phyloP scores from a whole-genome alignment of 192 early-diverging fungal genomes.

The Gaertneriomyces sp. region DNA sequence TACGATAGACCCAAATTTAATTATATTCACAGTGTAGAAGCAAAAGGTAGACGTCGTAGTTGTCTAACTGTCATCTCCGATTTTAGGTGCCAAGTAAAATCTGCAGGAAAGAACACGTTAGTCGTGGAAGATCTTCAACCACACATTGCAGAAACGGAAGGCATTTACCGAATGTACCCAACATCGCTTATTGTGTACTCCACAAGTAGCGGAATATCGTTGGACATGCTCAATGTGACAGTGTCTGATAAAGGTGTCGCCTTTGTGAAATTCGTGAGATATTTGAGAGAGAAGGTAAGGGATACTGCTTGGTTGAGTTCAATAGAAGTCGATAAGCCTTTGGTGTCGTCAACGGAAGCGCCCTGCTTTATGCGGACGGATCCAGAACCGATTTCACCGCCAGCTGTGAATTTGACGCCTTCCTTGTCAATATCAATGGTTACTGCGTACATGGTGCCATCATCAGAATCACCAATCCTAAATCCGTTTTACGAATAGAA shows the following conservation, averaged over 20 bases:
- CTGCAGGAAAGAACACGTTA: slow-evolving; percentile 16
- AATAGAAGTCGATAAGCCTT: slow-evolving; percentile 60
- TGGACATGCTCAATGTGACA: slow-evolving; percentile 78
- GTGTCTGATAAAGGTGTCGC: slow-evolving; percentile 75
- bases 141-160: neutral
- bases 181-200: slow-evolving; percentile 88
- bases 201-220: slow-evolving; percentile 87
- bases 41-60: too few relatives aligned
- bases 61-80: slow-evolving; percentile 52
- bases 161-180: slow-evolving; percentile 79
- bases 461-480: neutral
- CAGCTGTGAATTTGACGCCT: slow-evolving; percentile 82
- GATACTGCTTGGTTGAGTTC: slow-evolving; percentile 74
- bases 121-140: neutral
- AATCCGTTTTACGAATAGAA: slow-evolving; percentile 6
- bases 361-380: slow-evolving; percentile 71
- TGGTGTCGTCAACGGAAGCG: slow-evolving; percentile 69
- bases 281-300: slow-evolving; percentile 90
- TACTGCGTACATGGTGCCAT: slow-evolving; percentile 42
- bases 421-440: slow-evolving; percentile 90
- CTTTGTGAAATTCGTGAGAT: slow-evolving; percentile 91
- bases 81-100: slow-evolving; percentile 84
- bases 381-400: slow-evolving; percentile 87
- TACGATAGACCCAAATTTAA: too few relatives aligned
- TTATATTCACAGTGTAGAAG: too few relatives aligned